phyloP scores from a whole-genome alignment of 208 protist genomes.

The Leishmania aethiopica region DNA sequence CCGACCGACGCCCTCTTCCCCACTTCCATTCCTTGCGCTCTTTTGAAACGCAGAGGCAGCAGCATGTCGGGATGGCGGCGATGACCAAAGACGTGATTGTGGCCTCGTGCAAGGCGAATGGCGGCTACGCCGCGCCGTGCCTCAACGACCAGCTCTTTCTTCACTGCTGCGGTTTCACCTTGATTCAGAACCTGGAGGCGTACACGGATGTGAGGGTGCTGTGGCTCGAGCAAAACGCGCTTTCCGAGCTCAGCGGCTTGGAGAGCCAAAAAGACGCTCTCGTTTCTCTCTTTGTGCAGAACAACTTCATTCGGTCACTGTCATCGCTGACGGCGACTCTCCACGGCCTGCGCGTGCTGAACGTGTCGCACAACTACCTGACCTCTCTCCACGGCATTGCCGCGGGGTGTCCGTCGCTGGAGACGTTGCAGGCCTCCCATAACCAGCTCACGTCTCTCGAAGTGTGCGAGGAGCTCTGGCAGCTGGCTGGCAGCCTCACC shows the following conservation, averaged over 20 bases:
- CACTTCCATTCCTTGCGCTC: neutral
- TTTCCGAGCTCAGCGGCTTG: slow-evolving; percentile 83
- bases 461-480: slow-evolving; percentile 74
- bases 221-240: slow-evolving; percentile 95
- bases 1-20: neutral
- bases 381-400: slow-evolving; percentile 67
- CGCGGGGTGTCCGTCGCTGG: slow-evolving; percentile 50
- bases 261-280: slow-evolving; percentile 61
- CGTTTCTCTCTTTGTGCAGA: slow-evolving; percentile 93
- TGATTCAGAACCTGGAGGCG: slow-evolving; percentile 86
- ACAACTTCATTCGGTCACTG: slow-evolving; percentile 90
- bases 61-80: slow-evolving; percentile 47
- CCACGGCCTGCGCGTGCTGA: slow-evolving; percentile 82
- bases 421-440: slow-evolving; percentile 73
- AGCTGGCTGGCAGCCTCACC: slow-evolving; percentile 66
- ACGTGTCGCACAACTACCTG: slow-evolving; percentile 78
- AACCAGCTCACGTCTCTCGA: slow-evolving; percentile 79
- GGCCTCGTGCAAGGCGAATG: slow-evolving; percentile 84
- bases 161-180: slow-evolving; percentile 91
- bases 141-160: slow-evolving; percentile 93
- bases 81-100: slow-evolving; percentile 86
- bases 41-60: too few species aligned
- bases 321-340: slow-evolving; percentile 42
- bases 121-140: slow-evolving; percentile 80
- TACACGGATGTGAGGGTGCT: slow-evolving; percentile 92